Percentiles rank a stretch among this genome's conserved stretches.
Evolutionary conservation across 2,329 filamentous ascomycete species (phyloP).

Genomic region (Fusarium falciforme): DNA sequence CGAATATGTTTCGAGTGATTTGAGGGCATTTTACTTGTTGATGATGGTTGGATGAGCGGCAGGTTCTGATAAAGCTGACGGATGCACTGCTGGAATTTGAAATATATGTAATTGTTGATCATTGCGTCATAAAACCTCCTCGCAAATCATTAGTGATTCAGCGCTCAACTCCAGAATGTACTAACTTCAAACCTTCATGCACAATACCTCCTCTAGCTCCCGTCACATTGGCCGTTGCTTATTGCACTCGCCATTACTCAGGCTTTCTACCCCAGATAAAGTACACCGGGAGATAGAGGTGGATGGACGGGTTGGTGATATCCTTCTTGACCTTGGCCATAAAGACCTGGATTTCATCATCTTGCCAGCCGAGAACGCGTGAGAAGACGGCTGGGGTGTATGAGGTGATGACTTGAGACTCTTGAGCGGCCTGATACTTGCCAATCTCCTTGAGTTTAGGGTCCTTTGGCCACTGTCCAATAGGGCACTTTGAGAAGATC

Average conservation of each 20-base stretch:
- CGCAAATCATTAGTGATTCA: not conserved
- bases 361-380: conserved; percentile 33
- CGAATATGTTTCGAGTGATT: conserved; percentile 83
- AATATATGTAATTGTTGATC: not conserved
- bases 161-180: not conserved
- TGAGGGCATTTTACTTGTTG: not conserved
- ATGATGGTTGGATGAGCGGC: too few species aligned
- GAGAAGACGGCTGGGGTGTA: conserved; percentile 36
- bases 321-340: conserved; percentile 37
- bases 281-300: conserved; percentile 33
- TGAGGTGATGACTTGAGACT: conserved; percentile 30
- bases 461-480: conserved; percentile 25
- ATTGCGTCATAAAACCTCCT: not conserved
- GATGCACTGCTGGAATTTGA: not conserved
- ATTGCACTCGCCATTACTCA: not conserved
- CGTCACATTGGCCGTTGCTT: not conserved
- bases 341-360: conserved; percentile 33
- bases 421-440: conserved; percentile 24
- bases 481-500: not conserved
- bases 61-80: not conserved
- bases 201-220: not conserved
- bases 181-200: not conserved
- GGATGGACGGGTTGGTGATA: conserved; percentile 25
- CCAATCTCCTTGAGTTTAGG: conserved; percentile 27
- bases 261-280: conserved; percentile 39